Conservation (phyloP, 2,329 filamentous ascomycete genomes). For the Hypoxylon sp. region DNA sequence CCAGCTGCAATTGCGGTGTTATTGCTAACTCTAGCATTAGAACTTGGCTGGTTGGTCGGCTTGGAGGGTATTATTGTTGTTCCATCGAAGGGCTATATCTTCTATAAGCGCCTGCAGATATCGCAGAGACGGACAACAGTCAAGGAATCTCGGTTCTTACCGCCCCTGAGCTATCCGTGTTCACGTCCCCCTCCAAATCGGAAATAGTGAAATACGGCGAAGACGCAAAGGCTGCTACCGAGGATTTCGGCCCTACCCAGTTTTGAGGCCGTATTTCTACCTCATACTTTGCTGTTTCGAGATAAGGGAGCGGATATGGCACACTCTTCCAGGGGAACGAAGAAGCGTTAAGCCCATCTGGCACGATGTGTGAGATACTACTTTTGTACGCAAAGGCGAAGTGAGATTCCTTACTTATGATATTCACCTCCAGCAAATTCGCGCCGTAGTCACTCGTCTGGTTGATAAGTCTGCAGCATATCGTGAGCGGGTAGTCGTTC, state of each 20-base stretch:
- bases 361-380: constrained; percentile 13
- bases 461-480: constrained; percentile 44
- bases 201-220: constrained; percentile 44
- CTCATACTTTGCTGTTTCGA: constrained; percentile 46
- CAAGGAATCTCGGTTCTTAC: constrained; percentile 25
- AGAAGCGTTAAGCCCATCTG: constrained; percentile 42
- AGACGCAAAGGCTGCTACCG: constrained; percentile 32
- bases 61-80: constrained; percentile 34
- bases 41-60: constrained; percentile 27
- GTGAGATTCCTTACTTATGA: constrained; percentile 39
- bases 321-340: constrained; percentile 46
- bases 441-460: constrained; percentile 43
- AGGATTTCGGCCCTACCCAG: constrained; percentile 11
- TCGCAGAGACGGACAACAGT: background rate
- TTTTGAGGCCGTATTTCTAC: constrained; percentile 42
- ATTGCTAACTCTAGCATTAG: constrained; percentile 34
- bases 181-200: constrained; percentile 4
- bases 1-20: constrained; percentile 47
- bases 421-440: constrained; percentile 44
- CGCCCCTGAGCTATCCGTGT: constrained; percentile 6
- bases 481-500: constrained; percentile 40
- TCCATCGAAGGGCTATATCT: constrained; percentile 25
- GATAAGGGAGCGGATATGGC: constrained; percentile 47
- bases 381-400: background rate
- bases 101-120: constrained; percentile 12